Percentiles rank a stretch among this genome's conserved stretches.
phyloP scores from a whole-genome alignment of 2,329 filamentous ascomycete species.

The Beauveria pseudobassiana region DNA sequence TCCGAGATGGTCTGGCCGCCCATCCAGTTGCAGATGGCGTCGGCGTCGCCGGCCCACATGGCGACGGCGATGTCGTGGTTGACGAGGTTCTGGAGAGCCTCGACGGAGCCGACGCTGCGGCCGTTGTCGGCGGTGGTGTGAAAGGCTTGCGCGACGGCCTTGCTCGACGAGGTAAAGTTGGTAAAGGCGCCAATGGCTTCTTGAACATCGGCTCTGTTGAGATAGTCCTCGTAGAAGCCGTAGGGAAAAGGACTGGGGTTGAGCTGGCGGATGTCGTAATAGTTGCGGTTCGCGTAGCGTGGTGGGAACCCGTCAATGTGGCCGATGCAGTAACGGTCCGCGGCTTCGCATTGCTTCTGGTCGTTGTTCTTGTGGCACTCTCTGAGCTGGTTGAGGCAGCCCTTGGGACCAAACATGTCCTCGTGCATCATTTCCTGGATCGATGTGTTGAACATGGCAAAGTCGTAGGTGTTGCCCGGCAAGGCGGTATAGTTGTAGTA shows the following conservation, averaged over 20 bases:
- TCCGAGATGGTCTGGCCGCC: constrained; percentile 63
- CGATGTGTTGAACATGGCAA: neutral
- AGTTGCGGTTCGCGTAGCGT: constrained; percentile 43
- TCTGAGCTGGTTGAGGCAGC: neutral
- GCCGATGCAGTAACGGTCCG: neutral
- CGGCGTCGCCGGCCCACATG: constrained; percentile 55
- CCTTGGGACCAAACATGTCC: constrained; percentile 49
- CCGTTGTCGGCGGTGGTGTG: neutral
- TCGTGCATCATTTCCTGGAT: constrained; percentile 27
- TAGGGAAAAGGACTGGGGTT: constrained; percentile 51
- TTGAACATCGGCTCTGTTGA: constrained; percentile 48
- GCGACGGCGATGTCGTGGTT: constrained; percentile 55
- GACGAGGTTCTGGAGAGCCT: constrained; percentile 46
- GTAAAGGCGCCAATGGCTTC: constrained; percentile 40
- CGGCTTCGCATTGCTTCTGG: neutral
- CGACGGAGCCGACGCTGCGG: constrained; percentile 23
- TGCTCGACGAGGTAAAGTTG: neutral
- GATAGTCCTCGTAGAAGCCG: constrained; percentile 45
- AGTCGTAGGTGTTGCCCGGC: constrained; percentile 6
- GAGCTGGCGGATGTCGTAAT: constrained; percentile 53
- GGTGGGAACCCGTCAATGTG: constrained; percentile 39
- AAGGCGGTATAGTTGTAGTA: neutral
- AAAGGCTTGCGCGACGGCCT: neutral
- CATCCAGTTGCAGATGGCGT: constrained; percentile 53
- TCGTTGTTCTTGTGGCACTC: neutral